phyloP scores from a whole-genome alignment of 345 rosid genomes.

The Gossypium sturtianum region DNA sequence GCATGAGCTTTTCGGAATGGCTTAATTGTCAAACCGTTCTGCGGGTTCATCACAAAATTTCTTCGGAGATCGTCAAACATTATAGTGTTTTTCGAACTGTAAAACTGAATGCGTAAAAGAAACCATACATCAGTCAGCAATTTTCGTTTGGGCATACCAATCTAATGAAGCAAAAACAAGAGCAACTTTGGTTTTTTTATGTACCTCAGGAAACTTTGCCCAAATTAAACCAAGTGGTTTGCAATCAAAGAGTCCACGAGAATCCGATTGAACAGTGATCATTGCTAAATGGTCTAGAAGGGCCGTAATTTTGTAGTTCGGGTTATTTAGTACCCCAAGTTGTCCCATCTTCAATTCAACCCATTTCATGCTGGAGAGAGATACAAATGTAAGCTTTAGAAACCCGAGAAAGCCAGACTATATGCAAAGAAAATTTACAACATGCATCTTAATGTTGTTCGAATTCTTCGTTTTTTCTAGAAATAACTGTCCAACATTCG shows the following conservation, averaged over 20 bases:
- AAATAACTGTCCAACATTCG: neutral
- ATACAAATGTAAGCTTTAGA: neutral
- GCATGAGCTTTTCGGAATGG: slow-evolving; percentile 90
- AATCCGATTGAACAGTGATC: slow-evolving; percentile 93
- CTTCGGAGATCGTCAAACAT: slow-evolving; percentile 92
- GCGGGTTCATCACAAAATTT: slow-evolving; percentile 93
- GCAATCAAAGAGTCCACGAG: slow-evolving; percentile 84
- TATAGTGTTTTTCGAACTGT: slow-evolving; percentile 75
- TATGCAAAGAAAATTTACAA: neutral
- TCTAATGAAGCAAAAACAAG: neutral
- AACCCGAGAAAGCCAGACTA: neutral
- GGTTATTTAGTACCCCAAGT: slow-evolving; percentile 83
- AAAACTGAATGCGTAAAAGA: slow-evolving; percentile 44
- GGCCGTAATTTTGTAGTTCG: slow-evolving; percentile 87
- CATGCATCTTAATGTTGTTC: neutral
- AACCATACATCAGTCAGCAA: neutral
- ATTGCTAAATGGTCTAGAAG: slow-evolving; percentile 88
- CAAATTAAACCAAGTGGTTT: slow-evolving; percentile 90
- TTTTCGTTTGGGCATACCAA: neutral
- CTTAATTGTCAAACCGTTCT: slow-evolving; percentile 74
- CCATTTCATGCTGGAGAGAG: slow-evolving; percentile 82
- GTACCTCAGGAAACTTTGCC: slow-evolving; percentile 85
- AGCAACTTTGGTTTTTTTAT: neutral
- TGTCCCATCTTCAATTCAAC: slow-evolving; percentile 97
- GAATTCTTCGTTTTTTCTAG: neutral